Conservation (phyloP, 305 asterid species). For the Solanum aculeatissimum region DNA sequence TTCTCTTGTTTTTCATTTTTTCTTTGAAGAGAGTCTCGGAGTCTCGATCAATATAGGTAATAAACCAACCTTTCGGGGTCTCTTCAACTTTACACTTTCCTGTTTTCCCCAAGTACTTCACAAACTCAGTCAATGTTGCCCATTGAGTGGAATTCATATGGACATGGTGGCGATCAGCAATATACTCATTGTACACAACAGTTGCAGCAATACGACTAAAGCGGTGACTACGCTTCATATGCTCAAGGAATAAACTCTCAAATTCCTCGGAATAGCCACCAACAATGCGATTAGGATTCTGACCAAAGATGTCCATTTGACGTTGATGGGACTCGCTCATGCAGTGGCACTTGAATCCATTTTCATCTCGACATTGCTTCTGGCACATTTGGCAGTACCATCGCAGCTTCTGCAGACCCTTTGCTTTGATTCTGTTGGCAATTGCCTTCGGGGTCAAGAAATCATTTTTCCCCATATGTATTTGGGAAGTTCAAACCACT, state of each 20-base stretch:
- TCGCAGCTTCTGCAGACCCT: slow-evolving; percentile 82
- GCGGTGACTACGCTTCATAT: slow-evolving; percentile 73
- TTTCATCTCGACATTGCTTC: slow-evolving; percentile 90
- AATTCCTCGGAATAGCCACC: slow-evolving; percentile 81
- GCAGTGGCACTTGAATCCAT: slow-evolving; percentile 94
- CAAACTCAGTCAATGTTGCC: slow-evolving; percentile 81
- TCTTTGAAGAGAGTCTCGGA: slow-evolving; percentile 82
- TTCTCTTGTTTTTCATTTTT: slow-evolving; percentile 70
- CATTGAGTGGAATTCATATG: slow-evolving; percentile 86
- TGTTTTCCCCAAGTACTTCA: slow-evolving; percentile 62
- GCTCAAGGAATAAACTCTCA: slow-evolving; percentile 54
- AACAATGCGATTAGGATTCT: slow-evolving; percentile 52
- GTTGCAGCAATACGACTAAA: slow-evolving; percentile 86
- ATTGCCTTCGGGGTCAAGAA: slow-evolving; percentile 90
- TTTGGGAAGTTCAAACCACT: background rate
- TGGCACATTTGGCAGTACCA: slow-evolving; percentile 98
- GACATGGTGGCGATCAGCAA: slow-evolving; percentile 58
- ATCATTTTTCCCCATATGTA: slow-evolving; percentile 69
- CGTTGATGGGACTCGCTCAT: slow-evolving; percentile 93
- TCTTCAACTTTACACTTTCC: slow-evolving; percentile 89
- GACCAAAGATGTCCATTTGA: slow-evolving; percentile 86
- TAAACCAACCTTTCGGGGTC: slow-evolving; percentile 88
- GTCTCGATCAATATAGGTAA: slow-evolving; percentile 73
- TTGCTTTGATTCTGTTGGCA: slow-evolving; percentile 78
- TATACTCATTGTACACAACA: slow-evolving; percentile 89